A percentile compares a stretch with the other conserved stretches of the same genome.
Evolutionary conservation across 805 yeast species (phyloP).

Genomic region (Helenozyma baotianmanensis): DNA sequence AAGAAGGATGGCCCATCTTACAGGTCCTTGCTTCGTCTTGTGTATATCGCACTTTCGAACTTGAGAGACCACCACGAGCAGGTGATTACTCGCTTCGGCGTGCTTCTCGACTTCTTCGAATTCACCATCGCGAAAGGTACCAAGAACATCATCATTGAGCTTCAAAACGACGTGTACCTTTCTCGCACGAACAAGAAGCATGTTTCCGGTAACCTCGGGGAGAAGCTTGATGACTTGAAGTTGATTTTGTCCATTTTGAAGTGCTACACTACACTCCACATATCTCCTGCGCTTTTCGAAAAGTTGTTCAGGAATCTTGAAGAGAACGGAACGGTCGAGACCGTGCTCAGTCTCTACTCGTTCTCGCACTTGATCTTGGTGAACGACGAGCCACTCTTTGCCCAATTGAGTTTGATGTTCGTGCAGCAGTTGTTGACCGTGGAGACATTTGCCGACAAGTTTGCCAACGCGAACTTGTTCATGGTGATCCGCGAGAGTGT

Average conservation of each 20-base stretch:
- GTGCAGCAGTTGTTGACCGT: constrained; percentile 63
- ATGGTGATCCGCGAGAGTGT: constrained; percentile 72
- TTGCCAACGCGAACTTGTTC: constrained; percentile 58
- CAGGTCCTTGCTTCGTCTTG: constrained; percentile 57
- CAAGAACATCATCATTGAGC: constrained; percentile 51
- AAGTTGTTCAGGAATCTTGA: constrained; percentile 50
- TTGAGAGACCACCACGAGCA: constrained; percentile 36
- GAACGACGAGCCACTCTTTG: constrained; percentile 62
- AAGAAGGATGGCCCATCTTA: constrained; percentile 36
- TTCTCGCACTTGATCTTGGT: constrained; percentile 58
- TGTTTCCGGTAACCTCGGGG: constrained; percentile 32
- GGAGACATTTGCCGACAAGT: constrained; percentile 59
- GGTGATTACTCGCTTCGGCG: constrained; percentile 45
- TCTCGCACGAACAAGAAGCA: constrained; percentile 31
- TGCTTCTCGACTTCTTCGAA: constrained; percentile 55
- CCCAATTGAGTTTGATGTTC: constrained; percentile 65
- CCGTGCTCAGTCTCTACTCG: constrained; percentile 62
- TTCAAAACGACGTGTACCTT: constrained; percentile 53
- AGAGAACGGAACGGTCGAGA: constrained; percentile 56
- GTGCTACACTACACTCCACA: constrained; percentile 46
- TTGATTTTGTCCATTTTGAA: constrained; percentile 63
- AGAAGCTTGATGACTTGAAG: constrained; percentile 60
- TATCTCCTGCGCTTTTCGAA: constrained; percentile 43
- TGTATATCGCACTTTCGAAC: constrained; percentile 45
- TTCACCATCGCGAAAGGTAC: constrained; percentile 63